phyloP scores from a whole-genome alignment of 164 flowering plant species.

The Magnolia kwangsiensis region DNA sequence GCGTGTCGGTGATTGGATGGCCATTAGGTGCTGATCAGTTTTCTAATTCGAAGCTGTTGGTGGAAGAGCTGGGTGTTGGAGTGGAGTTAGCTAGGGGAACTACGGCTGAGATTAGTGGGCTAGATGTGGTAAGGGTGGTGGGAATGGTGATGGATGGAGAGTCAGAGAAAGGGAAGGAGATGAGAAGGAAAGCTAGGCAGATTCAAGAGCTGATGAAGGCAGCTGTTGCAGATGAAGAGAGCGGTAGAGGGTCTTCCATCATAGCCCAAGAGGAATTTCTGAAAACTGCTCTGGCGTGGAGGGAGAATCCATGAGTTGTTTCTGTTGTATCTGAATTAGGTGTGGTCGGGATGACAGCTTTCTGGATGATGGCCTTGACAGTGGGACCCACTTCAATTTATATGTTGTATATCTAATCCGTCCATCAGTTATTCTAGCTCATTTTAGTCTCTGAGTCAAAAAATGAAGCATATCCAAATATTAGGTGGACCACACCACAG shows the following conservation, averaged over 20 bases:
- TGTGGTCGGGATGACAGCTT: background rate
- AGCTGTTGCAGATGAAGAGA: constrained; percentile 1
- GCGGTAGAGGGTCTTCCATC: background rate
- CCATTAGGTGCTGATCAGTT: constrained; percentile 13
- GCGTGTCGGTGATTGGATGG: constrained; percentile 19
- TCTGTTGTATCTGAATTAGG: background rate
- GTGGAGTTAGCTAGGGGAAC: constrained; percentile 4
- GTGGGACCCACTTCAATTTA: background rate
- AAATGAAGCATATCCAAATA: too few relatives aligned
- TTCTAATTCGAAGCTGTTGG: constrained; percentile 14
- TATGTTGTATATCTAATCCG: too few relatives aligned
- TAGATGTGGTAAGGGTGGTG: background rate
- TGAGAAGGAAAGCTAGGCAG: constrained; percentile 3
- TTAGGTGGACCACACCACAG: too few relatives aligned
- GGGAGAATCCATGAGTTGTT: background rate
- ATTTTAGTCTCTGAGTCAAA: too few relatives aligned
- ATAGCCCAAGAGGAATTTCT: background rate
- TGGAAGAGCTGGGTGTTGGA: constrained; percentile 11
- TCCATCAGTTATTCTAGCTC: too few relatives aligned
- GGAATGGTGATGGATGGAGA: background rate
- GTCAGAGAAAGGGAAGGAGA: constrained; percentile 3
- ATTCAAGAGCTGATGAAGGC: background rate
- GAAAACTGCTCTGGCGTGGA: background rate
- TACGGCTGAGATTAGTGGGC: background rate
- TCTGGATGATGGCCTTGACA: too few relatives aligned